Conservation (phyloP, 169 alveolate species). For the Plasmodium fragile region DNA sequence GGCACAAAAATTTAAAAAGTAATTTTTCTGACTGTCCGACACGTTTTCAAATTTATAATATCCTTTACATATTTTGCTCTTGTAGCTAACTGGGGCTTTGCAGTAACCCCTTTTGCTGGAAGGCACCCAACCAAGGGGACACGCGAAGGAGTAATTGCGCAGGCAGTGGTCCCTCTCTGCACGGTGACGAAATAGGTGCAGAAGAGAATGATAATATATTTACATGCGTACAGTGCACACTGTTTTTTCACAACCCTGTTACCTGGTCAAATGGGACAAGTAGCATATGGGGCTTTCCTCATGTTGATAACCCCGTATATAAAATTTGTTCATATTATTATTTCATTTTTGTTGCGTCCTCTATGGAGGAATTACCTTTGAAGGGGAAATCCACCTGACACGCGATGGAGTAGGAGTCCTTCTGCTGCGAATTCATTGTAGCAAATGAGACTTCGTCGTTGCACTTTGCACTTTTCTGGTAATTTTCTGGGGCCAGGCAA, state of each 20-base stretch:
- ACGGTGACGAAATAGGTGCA: background rate
- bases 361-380: constrained; percentile 27
- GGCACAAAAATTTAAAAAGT: constrained; percentile 40
- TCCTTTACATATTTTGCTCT: constrained; percentile 34
- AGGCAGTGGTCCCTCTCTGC: constrained; percentile 33
- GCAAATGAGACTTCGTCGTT: constrained; percentile 37
- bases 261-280: background rate
- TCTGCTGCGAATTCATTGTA: constrained; percentile 38
- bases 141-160: constrained; percentile 41
- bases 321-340: background rate
- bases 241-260: background rate
- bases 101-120: constrained; percentile 29
- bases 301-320: background rate
- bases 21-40: constrained; percentile 48
- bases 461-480: constrained; percentile 28
- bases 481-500: constrained; percentile 61
- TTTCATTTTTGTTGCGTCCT: background rate
- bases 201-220: background rate
- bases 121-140: constrained; percentile 72
- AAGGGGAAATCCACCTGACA: constrained; percentile 69
- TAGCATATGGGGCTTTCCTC: background rate
- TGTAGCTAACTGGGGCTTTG: constrained; percentile 58
- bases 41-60: constrained; percentile 45
- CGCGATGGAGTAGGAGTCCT: constrained; percentile 44
- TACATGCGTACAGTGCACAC: background rate